phyloP scores from a whole-genome alignment of 2,329 filamentous ascomycete species.

The Diaporthe destruens region DNA sequence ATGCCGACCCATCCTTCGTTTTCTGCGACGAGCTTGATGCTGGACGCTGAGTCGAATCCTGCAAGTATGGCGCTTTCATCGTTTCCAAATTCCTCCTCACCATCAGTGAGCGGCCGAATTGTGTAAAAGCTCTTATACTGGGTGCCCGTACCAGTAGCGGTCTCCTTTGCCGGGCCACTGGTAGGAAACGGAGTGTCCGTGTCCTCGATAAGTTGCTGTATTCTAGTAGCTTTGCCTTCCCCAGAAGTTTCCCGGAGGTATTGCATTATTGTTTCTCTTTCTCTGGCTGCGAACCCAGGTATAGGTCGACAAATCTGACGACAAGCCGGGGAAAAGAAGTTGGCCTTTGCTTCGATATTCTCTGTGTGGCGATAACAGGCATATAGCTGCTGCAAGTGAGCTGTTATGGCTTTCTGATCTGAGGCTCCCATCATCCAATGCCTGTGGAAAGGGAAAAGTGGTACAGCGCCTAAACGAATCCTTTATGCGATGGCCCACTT shows the following conservation, averaged over 20 bases:
- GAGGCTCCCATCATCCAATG: not conserved
- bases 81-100: slow-evolving; percentile 43
- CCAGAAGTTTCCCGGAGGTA: slow-evolving; percentile 15
- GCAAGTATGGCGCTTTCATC: slow-evolving; percentile 40
- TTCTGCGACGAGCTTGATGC: slow-evolving; percentile 42
- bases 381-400: slow-evolving; percentile 19
- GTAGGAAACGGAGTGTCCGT: not conserved
- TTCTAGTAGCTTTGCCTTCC: not conserved
- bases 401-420: not conserved
- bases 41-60: slow-evolving; percentile 36
- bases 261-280: slow-evolving; percentile 18
- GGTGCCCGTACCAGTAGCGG: not conserved
- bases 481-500: not conserved
- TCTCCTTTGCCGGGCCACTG: not conserved
- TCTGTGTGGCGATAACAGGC: slow-evolving; percentile 13
- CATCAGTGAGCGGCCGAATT: slow-evolving; percentile 40
- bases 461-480: not conserved
- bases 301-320: slow-evolving; percentile 18
- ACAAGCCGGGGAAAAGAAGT: slow-evolving; percentile 3
- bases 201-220: not conserved
- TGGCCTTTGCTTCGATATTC: not conserved
- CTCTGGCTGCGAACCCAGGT: slow-evolving; percentile 1
- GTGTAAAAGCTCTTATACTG: slow-evolving; percentile 40
- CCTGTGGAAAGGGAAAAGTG: not conserved
- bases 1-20: slow-evolving; percentile 47